These are phyloP conservation scores for Thelephora ganbajun DNA, from an alignment of 768 basidiomycete species.

Conservation along the genomic window DNA sequence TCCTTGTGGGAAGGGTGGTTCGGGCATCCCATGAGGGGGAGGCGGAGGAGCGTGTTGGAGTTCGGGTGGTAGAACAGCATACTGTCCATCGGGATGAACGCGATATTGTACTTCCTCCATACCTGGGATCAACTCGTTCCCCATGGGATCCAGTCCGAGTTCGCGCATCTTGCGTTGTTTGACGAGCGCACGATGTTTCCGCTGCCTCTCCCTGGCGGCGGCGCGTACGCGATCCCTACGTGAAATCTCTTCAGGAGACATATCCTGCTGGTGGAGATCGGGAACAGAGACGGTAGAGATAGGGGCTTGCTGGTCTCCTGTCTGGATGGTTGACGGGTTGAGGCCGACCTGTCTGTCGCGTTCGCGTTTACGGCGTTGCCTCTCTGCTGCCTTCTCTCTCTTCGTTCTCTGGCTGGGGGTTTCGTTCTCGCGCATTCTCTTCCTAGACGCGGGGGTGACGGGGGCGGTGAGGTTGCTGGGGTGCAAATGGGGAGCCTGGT, in stretches of 20 bases:
- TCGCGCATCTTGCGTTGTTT: slow-evolving; percentile 75
- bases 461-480: slow-evolving; percentile 7
- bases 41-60: slow-evolving; percentile 21
- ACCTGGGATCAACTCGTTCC: slow-evolving; percentile 50
- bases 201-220: slow-evolving; percentile 67
- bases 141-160: slow-evolving; percentile 62
- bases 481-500: slow-evolving; percentile 8
- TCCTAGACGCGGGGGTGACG: slow-evolving; percentile 22
- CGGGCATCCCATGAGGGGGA: slow-evolving; percentile 21
- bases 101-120: slow-evolving; percentile 59
- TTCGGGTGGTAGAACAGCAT: slow-evolving; percentile 19
- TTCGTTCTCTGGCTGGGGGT: slow-evolving; percentile 60
- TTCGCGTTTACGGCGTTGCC: slow-evolving; percentile 75
- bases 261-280: slow-evolving; percentile 18
- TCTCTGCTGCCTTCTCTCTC: slow-evolving; percentile 77
- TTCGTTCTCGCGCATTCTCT: slow-evolving; percentile 60
- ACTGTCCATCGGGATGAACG: slow-evolving; percentile 30
- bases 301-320: slow-evolving; percentile 9
- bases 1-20: slow-evolving; percentile 51
- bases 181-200: slow-evolving; percentile 67
- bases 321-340: slow-evolving; percentile 14
- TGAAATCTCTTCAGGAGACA: slow-evolving; percentile 50
- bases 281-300: slow-evolving; percentile 10
- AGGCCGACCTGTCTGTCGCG: slow-evolving; percentile 33
- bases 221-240: slow-evolving; percentile 61